These are phyloP conservation scores for Canariomyces notabilis DNA, from an alignment of 2,329 filamentous ascomycete genomes.

Conservation along the genomic window DNA sequence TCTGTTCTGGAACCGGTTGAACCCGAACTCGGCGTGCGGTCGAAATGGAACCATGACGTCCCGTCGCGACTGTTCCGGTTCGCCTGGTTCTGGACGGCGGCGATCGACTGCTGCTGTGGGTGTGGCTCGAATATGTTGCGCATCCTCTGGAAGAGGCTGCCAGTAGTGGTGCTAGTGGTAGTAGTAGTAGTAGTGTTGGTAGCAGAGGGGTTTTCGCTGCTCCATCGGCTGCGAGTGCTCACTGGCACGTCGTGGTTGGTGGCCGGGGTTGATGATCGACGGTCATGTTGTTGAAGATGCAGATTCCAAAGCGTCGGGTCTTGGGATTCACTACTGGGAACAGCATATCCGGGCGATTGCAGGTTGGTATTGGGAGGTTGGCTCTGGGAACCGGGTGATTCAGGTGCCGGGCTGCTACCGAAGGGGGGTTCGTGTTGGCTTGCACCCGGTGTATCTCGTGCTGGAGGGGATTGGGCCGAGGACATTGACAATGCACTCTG, in stretches of 20 bases:
- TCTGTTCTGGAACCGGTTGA: too few relatives aligned
- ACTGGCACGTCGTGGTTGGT: too few relatives aligned
- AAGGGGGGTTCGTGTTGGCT: conserved; percentile 32
- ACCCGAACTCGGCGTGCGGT: too few relatives aligned
- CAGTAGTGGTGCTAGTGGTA: conserved; percentile 1
- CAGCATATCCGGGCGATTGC: conserved; percentile 28
- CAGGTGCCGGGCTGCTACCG: conserved; percentile 28
- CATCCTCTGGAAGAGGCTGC: conserved; percentile 37
- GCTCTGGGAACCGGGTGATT: conserved; percentile 11
- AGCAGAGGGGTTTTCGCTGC: too few relatives aligned
- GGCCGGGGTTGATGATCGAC: neutral
- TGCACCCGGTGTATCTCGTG: conserved; percentile 21
- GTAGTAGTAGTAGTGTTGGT: too few relatives aligned
- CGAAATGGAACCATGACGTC: too few relatives aligned
- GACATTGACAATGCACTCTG: conserved; percentile 33
- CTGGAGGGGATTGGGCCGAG: conserved; percentile 31
- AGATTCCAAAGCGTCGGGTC: too few relatives aligned
- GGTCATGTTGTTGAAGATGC: too few relatives aligned
- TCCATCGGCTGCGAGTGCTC: too few relatives aligned
- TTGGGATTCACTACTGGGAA: neutral
- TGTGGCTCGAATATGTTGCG: conserved; percentile 41
- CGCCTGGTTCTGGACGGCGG: too few relatives aligned
- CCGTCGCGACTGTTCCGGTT: neutral
- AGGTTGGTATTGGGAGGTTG: conserved; percentile 21
- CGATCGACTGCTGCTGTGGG: conserved; percentile 11